Evolutionary conservation across 2,329 filamentous ascomycete species (phyloP), one percentile per base, ranked within the genome.

Genomic region (Pseudocercospora fuligena): DNA sequence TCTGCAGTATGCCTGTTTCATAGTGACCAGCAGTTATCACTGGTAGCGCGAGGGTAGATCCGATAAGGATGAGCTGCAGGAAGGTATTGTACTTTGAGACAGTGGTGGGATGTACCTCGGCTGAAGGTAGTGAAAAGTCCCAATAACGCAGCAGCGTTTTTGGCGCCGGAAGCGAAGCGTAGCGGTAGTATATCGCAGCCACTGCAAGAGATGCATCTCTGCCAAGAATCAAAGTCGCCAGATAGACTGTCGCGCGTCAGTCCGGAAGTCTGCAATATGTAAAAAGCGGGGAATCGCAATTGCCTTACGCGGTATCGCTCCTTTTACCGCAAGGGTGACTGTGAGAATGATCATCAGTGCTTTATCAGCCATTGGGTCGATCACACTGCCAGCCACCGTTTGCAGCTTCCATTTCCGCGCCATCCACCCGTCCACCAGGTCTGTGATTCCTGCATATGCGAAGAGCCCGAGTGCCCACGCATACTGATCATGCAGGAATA

Each of bases 361-460:
- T 82, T 99, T 99, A 80, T 99, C 95, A 2, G 95, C 95, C 91
- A 97, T 95, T 5, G 95, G 95, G 75, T 97, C 94, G 69, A 99
- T 93, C 31, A 99, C 89, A 63, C 92, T 96, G 63, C 95, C 95
- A 9, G 98, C 93, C 1, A 99, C 94, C 0, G 95, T 98, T 79
- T 95, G 91, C 65, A 93, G 86, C 60, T 94, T 90, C 89, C 91
- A 98, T 67, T 86, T 87, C 47, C 95, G 88, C 27, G 95, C 95
- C 74, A 99, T 95, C 86, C 90, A 98, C 65, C 95, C 95, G 78
- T 99, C 95, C 2, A 98, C 86, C 6, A 97, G 84, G 77, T 99
- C 95, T 0, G 94, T 97, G 73, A 97, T 84, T 56, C 93, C 93
- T 2, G 95, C 94, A 77, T 97, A 97, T 59, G 89, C 89, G 78